phyloP scores from a whole-genome alignment of 139 green algal species.

The Chlamydomonas schloesseri region DNA sequence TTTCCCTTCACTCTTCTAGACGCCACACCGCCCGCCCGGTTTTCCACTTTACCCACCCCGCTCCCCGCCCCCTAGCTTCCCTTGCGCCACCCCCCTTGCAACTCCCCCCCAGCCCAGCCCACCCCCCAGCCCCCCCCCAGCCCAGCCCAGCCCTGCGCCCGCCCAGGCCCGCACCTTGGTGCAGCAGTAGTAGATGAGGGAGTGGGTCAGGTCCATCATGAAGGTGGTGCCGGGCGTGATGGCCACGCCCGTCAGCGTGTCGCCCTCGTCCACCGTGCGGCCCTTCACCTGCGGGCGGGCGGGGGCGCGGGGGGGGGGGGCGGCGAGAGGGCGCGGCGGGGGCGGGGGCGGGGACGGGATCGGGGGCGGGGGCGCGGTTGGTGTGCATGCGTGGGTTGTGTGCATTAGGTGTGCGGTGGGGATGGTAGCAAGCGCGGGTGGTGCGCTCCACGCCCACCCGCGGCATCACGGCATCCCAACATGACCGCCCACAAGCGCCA shows the following conservation, averaged over 20 bases:
- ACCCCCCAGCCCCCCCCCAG: background rate
- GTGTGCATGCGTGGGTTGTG: too few species aligned
- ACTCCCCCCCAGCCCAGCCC: background rate
- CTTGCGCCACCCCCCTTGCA: background rate
- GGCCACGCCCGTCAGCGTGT: slow-evolving; percentile 52
- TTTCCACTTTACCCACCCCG: background rate
- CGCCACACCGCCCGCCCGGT: too few species aligned
- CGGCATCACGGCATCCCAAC: too few species aligned
- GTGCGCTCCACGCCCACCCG: too few species aligned
- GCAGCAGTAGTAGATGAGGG: slow-evolving; percentile 68
- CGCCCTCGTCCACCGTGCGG: background rate
- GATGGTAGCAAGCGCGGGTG: too few species aligned
- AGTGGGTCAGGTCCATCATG: slow-evolving; percentile 82
- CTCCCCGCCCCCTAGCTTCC: background rate
- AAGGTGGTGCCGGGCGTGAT: slow-evolving; percentile 85
- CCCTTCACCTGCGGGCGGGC: slow-evolving; percentile 2
- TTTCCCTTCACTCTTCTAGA: too few species aligned
- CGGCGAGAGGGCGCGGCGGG: background rate
- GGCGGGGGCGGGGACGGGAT: background rate
- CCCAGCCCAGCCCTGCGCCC: too few species aligned
- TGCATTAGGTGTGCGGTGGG: too few species aligned
- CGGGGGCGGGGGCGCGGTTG: too few species aligned
- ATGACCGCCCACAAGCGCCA: too few species aligned
- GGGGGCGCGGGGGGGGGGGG: background rate
- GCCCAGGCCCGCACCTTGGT: too few species aligned